These are phyloP conservation scores for Saccharomycopsis vini DNA, from an alignment of 805 yeast genomes.

Conservation along the genomic window DNA sequence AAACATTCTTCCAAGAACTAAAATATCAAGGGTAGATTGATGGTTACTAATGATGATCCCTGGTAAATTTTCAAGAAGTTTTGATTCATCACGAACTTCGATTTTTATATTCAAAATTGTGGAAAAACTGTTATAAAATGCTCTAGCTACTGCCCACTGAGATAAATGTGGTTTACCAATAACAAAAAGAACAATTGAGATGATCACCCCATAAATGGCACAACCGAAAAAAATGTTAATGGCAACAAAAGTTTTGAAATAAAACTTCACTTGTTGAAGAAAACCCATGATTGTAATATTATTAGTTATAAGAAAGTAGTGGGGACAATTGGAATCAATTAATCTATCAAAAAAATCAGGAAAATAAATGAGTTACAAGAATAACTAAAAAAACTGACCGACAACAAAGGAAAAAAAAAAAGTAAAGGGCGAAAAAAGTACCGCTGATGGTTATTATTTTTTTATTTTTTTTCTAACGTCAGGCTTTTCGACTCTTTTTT, in stretches of 20 bases:
- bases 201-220: slow-evolving; percentile 69
- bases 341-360: too few species aligned
- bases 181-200: slow-evolving; percentile 57
- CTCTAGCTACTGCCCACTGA: slow-evolving; percentile 86
- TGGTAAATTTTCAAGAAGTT: slow-evolving; percentile 44
- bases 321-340: too few species aligned
- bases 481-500: too few species aligned
- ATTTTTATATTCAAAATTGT: slow-evolving; percentile 60
- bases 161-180: slow-evolving; percentile 71
- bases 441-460: too few species aligned
- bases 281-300: slow-evolving; percentile 21
- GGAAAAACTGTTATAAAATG: slow-evolving; percentile 58
- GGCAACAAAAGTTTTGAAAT: slow-evolving; percentile 46
- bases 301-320: too few species aligned
- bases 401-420: too few species aligned
- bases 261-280: slow-evolving; percentile 38
- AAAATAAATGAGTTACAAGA: too few species aligned
- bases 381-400: too few species aligned
- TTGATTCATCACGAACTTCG: slow-evolving; percentile 56
- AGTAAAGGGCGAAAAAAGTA: too few species aligned
- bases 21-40: slow-evolving; percentile 81
- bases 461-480: too few species aligned
- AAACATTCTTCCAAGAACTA: slow-evolving; percentile 73
- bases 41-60: slow-evolving; percentile 82
- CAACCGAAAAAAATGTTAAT: slow-evolving; percentile 45